phyloP scores from a whole-genome alignment of 1,284 basidiomycete species.

The Somion occarium region DNA sequence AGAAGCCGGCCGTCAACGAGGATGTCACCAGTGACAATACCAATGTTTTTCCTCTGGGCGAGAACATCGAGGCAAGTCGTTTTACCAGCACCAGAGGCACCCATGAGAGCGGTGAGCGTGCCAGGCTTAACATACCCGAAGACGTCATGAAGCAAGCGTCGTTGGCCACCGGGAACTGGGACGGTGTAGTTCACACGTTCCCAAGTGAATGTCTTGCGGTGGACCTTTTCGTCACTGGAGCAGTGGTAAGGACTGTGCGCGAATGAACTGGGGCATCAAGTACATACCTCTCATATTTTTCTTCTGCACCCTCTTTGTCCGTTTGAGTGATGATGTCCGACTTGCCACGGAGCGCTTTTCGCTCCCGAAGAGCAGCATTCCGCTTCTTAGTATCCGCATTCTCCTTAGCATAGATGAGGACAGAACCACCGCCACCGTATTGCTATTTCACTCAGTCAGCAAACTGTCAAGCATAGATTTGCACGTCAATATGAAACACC shows the following conservation, averaged over 20 bases:
- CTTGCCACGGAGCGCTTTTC: slow-evolving; percentile 35
- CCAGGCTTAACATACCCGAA: slow-evolving; percentile 88
- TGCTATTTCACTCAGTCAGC: slow-evolving; percentile 36
- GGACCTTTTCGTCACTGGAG: slow-evolving; percentile 16
- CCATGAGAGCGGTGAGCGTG: slow-evolving; percentile 68
- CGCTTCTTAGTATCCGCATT: slow-evolving; percentile 60
- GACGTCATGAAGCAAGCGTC: slow-evolving; percentile 79
- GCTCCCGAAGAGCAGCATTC: slow-evolving; percentile 57
- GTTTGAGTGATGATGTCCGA: too few species aligned
- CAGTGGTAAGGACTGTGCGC: neutral
- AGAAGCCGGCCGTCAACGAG: slow-evolving; percentile 78
- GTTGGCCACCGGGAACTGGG: slow-evolving; percentile 64
- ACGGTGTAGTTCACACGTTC: slow-evolving; percentile 70
- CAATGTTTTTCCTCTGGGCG: slow-evolving; percentile 85
- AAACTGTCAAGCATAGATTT: slow-evolving; percentile 1
- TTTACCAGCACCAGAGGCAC: slow-evolving; percentile 78
- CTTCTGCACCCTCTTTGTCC: slow-evolving; percentile 27
- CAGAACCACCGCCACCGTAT: slow-evolving; percentile 40
- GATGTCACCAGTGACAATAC: slow-evolving; percentile 77
- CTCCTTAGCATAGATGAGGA: slow-evolving; percentile 72
- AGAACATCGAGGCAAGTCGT: slow-evolving; percentile 86
- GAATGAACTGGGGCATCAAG: neutral
- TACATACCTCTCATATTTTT: neutral
- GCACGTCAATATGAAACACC: slow-evolving; percentile 19
- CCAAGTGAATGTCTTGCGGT: slow-evolving; percentile 65